Conservation (phyloP, 2,329 filamentous ascomycete species). For the Aspergillus novofumigatus region DNA sequence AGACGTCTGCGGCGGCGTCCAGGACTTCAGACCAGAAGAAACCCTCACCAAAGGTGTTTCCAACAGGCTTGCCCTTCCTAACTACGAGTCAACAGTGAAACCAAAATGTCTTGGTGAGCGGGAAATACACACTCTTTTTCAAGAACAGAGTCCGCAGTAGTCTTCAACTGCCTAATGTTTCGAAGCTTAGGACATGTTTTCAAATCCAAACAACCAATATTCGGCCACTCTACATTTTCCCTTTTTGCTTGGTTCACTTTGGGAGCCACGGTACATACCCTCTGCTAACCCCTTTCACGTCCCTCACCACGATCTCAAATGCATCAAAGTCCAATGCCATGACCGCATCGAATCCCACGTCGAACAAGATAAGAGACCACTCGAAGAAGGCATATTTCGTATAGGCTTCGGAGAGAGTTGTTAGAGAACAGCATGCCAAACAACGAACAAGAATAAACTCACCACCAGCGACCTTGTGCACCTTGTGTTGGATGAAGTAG, state of each 20-base stretch:
- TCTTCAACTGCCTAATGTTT: conserved; percentile 47
- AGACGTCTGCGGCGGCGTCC: conserved; percentile 82
- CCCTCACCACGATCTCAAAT: conserved; percentile 82
- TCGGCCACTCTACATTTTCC: conserved; percentile 49
- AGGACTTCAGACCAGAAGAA: conserved; percentile 73
- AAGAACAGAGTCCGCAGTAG: conserved; percentile 45
- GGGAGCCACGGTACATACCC: conserved; percentile 98
- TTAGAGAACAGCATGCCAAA: conserved; percentile 1
- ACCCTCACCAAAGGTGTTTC: conserved; percentile 62
- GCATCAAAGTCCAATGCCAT: conserved; percentile 87
- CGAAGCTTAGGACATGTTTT: conserved; percentile 33
- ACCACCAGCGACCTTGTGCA: conserved; percentile 92
- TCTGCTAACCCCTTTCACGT: conserved; percentile 86
- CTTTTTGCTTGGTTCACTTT: conserved; percentile 57
- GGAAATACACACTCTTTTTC: conserved; percentile 68
- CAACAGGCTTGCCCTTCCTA: conserved; percentile 72
- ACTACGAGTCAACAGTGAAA: conserved; percentile 22
- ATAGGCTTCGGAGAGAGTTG: conserved; percentile 62
- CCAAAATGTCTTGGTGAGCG: conserved; percentile 20
- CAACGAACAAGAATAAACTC: conserved; percentile 31
- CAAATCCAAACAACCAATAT: conserved; percentile 35
- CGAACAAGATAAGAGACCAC: conserved; percentile 90
- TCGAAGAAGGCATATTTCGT: conserved; percentile 98
- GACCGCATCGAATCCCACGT: conserved; percentile 93
- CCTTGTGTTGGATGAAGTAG: conserved; percentile 98